phyloP scores from a whole-genome alignment of 352 stramenopile genomes.

The Phytophthora syringae region DNA sequence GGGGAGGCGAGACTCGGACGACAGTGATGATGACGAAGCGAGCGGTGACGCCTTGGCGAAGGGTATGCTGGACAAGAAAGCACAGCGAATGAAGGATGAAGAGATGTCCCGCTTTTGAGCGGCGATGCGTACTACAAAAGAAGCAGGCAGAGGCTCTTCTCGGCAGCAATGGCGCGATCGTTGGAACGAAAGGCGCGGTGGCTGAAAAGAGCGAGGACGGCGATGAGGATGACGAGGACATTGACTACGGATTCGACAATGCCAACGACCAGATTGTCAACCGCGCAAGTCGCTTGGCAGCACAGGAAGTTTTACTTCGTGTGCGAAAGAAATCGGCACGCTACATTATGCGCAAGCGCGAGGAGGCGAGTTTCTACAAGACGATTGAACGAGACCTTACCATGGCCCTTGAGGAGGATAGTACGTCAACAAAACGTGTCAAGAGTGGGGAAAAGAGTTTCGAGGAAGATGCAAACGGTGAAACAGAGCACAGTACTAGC shows the following conservation, averaged over 20 bases:
- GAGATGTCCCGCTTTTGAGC: conserved; percentile 80
- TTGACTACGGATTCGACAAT: conserved; percentile 89
- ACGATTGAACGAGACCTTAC: conserved; percentile 87
- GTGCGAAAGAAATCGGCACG: conserved; percentile 78
- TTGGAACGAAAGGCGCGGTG: conserved; percentile 22
- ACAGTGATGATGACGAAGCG: conserved; percentile 42
- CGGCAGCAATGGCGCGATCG: conserved; percentile 18
- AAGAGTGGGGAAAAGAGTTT: conserved; percentile 17
- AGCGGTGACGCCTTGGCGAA: conserved; percentile 37
- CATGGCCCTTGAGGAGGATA: conserved; percentile 74
- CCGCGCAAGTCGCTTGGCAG: conserved; percentile 72
- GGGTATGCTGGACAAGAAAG: conserved; percentile 42
- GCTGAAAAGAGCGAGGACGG: conserved; percentile 23
- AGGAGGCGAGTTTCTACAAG: conserved; percentile 83
- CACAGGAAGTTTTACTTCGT: conserved; percentile 68
- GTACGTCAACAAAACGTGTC: conserved; percentile 17
- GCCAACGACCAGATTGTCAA: conserved; percentile 84
- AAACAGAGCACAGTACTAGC: conserved; percentile 32
- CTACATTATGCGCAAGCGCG: conserved; percentile 80
- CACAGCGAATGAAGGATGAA: conserved; percentile 72
- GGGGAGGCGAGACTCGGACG: conserved; percentile 19
- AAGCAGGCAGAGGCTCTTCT: conserved; percentile 53
- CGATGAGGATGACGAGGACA: conserved; percentile 67
- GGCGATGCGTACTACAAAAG: conserved; percentile 75
- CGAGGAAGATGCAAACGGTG: conserved; percentile 27